These are phyloP conservation scores for Capsicum baccatum DNA, from an alignment of 257 asterid species.

Conservation along the genomic window DNA sequence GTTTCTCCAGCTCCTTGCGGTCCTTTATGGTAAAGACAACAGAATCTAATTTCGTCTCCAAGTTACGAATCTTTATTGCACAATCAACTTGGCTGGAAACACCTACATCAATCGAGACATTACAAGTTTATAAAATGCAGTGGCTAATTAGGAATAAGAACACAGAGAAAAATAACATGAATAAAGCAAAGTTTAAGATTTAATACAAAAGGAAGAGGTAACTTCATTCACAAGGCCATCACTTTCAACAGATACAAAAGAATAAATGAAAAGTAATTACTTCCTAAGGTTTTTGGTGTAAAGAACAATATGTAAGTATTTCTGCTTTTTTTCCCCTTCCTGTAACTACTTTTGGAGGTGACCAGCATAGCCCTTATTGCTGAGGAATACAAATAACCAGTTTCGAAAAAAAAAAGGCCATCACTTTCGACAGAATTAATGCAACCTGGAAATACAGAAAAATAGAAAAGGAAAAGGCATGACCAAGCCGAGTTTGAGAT, in stretches of 20 bases:
- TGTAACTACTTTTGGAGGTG: too few species aligned
- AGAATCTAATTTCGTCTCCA: slow-evolving; percentile 88
- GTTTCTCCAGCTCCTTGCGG: slow-evolving; percentile 93
- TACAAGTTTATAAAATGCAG: slow-evolving; percentile 1
- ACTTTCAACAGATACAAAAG: background rate
- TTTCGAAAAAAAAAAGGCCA: too few species aligned
- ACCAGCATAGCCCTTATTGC: too few species aligned
- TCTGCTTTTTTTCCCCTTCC: too few species aligned
- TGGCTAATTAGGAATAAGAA: background rate
- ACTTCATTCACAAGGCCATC: background rate
- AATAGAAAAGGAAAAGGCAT: background rate
- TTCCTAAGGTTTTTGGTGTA: too few species aligned
- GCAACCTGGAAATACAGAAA: background rate
- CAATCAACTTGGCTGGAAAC: slow-evolving; percentile 99
- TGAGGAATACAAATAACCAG: too few species aligned
- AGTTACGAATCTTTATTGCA: slow-evolving; percentile 91
- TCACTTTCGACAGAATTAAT: background rate
- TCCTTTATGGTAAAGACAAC: slow-evolving; percentile 94
- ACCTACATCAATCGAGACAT: slow-evolving; percentile 51
- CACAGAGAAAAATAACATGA: slow-evolving; percentile 10
- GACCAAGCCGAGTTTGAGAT: slow-evolving; percentile 17
- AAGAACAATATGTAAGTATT: too few species aligned
- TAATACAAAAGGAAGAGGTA: slow-evolving; percentile 24
- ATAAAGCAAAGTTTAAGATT: background rate
- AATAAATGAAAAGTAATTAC: too few species aligned